A percentile compares a stretch with the other conserved stretches of the same genome.
These are phyloP conservation scores for Fraxinus angustifolia DNA, from an alignment of 305 asterid genomes.

Conservation along the genomic window DNA sequence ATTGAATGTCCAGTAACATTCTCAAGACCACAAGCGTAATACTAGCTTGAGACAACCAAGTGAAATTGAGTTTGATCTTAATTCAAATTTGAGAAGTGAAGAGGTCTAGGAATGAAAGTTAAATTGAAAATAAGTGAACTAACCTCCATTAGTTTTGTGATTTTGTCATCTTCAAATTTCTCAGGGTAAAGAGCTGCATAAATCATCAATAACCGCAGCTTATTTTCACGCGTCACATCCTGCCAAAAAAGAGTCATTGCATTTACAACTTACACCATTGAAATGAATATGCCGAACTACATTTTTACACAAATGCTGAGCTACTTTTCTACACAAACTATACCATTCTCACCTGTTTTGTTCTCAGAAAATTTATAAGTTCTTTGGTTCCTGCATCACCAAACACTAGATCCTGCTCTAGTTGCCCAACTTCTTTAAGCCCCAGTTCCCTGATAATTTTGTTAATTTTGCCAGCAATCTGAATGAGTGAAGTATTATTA, in stretches of 20 bases:
- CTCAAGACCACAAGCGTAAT: background rate
- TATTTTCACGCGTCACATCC: slow-evolving; percentile 84
- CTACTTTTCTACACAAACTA: slow-evolving; percentile 5
- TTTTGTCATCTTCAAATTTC: slow-evolving; percentile 84
- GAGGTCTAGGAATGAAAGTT: background rate
- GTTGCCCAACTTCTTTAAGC: slow-evolving; percentile 87
- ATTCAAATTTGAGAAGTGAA: background rate
- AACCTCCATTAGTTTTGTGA: slow-evolving; percentile 90
- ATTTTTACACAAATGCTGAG: slow-evolving; percentile 15
- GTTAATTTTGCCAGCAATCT: slow-evolving; percentile 94
- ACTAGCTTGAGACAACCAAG: background rate
- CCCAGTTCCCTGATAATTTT: slow-evolving; percentile 73
- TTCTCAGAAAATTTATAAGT: slow-evolving; percentile 74
- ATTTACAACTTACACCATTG: slow-evolving; percentile 8
- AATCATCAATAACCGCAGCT: slow-evolving; percentile 92
- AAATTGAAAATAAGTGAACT: slow-evolving; percentile 10
- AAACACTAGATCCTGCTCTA: slow-evolving; percentile 96
- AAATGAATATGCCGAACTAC: slow-evolving; percentile 16
- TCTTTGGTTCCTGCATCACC: slow-evolving; percentile 99
- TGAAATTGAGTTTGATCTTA: background rate
- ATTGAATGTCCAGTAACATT: background rate
- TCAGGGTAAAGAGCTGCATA: slow-evolving; percentile 94
- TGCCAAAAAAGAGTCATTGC: slow-evolving; percentile 34
- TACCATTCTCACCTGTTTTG: slow-evolving; percentile 55
- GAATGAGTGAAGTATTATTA: slow-evolving; percentile 20